These are phyloP conservation scores for Castanospermum australe DNA, from an alignment of 306 rosid species.

Conservation along the genomic window DNA sequence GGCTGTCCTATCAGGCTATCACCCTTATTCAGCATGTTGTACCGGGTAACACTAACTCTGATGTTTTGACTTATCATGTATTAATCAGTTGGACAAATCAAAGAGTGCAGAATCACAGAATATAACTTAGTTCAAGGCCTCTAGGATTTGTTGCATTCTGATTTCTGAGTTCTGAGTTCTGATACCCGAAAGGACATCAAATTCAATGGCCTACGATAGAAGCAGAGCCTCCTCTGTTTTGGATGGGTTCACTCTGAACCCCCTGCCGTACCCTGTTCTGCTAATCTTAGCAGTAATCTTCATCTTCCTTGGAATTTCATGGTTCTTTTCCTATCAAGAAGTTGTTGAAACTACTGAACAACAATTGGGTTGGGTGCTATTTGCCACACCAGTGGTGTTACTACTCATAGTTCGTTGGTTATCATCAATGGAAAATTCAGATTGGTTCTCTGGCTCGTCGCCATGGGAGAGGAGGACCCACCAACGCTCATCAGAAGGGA, in stretches of 20 bases:
- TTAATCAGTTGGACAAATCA: not conserved
- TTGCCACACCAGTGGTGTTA: slow-evolving; percentile 50
- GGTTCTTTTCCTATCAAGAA: slow-evolving; percentile 68
- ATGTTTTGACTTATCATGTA: not conserved
- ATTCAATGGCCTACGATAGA: slow-evolving; percentile 50
- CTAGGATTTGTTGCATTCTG: not conserved
- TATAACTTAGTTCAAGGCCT: not conserved
- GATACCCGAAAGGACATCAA: not conserved
- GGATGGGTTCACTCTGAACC: slow-evolving; percentile 65
- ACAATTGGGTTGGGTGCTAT: slow-evolving; percentile 52
- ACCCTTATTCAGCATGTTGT: slow-evolving; percentile 5
- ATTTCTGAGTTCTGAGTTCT: not conserved
- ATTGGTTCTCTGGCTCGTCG: slow-evolving; percentile 41
- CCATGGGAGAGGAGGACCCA: slow-evolving; percentile 60
- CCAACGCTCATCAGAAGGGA: slow-evolving; percentile 61
- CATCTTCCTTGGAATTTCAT: slow-evolving; percentile 58
- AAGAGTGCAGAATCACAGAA: not conserved
- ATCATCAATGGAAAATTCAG: slow-evolving; percentile 60
- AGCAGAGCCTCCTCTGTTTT: slow-evolving; percentile 46
- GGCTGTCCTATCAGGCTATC: not conserved
- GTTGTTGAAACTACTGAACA: slow-evolving; percentile 55
- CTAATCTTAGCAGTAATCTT: slow-evolving; percentile 60
- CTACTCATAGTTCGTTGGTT: slow-evolving; percentile 60
- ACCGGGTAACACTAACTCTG: not conserved
- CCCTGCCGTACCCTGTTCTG: slow-evolving; percentile 77